Base-by-base conservation (phyloP, 1,139 yeast species). In the Kodamaea ohmeri region DNA sequence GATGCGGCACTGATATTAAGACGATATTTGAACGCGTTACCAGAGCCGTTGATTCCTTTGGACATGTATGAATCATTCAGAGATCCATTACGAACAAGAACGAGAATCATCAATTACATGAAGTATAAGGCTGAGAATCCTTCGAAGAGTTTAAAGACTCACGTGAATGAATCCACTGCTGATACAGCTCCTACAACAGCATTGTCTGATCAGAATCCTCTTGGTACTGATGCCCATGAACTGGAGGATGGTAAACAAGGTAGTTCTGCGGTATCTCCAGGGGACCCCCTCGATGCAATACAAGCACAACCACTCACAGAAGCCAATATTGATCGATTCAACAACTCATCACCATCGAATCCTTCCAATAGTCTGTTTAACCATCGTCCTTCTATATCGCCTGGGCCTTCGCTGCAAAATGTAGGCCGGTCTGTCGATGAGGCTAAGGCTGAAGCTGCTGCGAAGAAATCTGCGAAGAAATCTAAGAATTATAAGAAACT, bases 1-100 rank as follows among this genome's bases (percentile, higher is more conserved):
- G 98, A 94, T 60, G 97, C 97, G 1, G 96, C 97, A 2, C 86
- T 95, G 20, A 72, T 92, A 25, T 73, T 92, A 42, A 73, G 97
- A 55, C 71, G 98, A 43, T 92, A 78, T 56, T 72, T 94, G 46
- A 88, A 90, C 56, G 83, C 90, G 32, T 72, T 92, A 41, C 95
- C 96, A 0, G 97, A 92, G 53, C 97, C 98, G 0, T 73, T 92
- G 39, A 80, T 92, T 15, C 97, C 97, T 0, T 65, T 88, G 34
- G 76, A 76, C 6, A 66, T 79, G 44, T 94, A 92, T 60, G 90
- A 86, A 48, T 67, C 68, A 19, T 92, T 92, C 56, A 74, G 99
- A 51, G 81, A 76, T 34, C 96, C 96, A 2, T 69, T 89, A 38
- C 65, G 77, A 37, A 70, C 76, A 34, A 71, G 82, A 47, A 75